Conservation (phyloP, 495 filamentous ascomycete species). For the Chaetomidium leptoderma region DNA sequence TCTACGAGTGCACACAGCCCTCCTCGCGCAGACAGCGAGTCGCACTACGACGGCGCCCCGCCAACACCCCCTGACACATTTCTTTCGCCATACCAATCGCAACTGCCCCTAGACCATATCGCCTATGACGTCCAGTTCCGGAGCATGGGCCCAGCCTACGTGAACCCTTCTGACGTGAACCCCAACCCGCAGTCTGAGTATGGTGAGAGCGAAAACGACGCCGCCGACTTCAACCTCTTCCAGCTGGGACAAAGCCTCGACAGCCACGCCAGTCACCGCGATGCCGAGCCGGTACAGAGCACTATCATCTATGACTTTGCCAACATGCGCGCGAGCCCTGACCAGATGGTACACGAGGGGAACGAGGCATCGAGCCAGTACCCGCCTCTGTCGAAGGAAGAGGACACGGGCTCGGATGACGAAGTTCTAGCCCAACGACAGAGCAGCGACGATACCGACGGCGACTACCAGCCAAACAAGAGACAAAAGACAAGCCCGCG, state of each 20-base stretch:
- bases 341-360: conserved; percentile 35
- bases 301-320: conserved; percentile 2
- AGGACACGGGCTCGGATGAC: not conserved
- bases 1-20: conserved; percentile 38
- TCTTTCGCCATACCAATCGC: conserved; percentile 26
- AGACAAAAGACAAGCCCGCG: conserved; percentile 22
- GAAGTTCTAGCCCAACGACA: conserved; percentile 21
- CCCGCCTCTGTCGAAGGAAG: conserved; percentile 16
- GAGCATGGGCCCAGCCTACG: conserved; percentile 30
- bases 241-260: conserved; percentile 18
- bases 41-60: conserved; percentile 32
- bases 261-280: conserved; percentile 19
- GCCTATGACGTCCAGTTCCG: conserved; percentile 25
- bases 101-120: conserved; percentile 18
- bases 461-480: conserved; percentile 21
- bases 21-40: conserved; percentile 36
- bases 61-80: conserved; percentile 35
- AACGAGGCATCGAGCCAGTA: conserved; percentile 23
- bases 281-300: conserved; percentile 11
- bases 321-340: conserved; percentile 19
- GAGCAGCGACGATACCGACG: conserved; percentile 21
- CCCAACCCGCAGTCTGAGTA: conserved; percentile 31
- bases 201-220: conserved; percentile 28
- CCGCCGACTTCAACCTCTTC: conserved; percentile 16
- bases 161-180: conserved; percentile 41